Evolutionary conservation across 495 filamentous ascomycete species (phyloP), one percentile per base, ranked within the genome.

Genomic region (Durotheca rogersii): DNA sequence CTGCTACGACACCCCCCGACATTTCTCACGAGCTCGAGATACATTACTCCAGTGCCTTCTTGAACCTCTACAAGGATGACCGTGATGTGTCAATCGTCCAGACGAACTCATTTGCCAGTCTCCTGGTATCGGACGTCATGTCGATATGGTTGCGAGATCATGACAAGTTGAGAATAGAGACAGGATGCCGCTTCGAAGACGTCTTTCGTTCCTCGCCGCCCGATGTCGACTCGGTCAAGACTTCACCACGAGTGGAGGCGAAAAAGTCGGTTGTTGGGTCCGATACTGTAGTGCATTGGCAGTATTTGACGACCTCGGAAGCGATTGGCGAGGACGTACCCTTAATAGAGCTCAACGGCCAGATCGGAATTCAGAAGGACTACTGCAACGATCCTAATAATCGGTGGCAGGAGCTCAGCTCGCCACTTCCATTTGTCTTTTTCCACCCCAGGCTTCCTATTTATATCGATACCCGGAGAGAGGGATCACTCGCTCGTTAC

Each of bases 391-490:
- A 93, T 57, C 70, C 80, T 0, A 72, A 70, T 5, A 92, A 92
- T 67, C 80, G 87, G 31, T 96, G 88, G 87, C 70, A 79, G 7
- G 78, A 83, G 14, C 70, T 92, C 19, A 81, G 80, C 23, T 87
- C 89, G 62, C 90, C 93, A 4, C 82, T 90, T 27, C 88, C 87
- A 4, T 90, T 90, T 53, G 87, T 95, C 21, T 85, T 90, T 60
- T 92, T 93, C 67, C 88, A 89, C 59, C 84, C 85, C 4, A 76
- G 80, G 36, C 79, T 92, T 12, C 88, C 92, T 0, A 78, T 98
- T 10, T 95, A 90, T 70, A 90, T 98, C 52, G 93, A 98, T 66
- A 88, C 88, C 3, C 81, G 93, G 20, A 77, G 76, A 49, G 88
- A 91, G 72, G 93, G 92, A 10, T 94, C 87, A 11, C 72, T 81